Percentiles rank a stretch among this genome's conserved stretches.
These are phyloP conservation scores for Trichomonas tenax DNA, from an alignment of 208 protist genomes.

Conservation along the genomic window DNA sequence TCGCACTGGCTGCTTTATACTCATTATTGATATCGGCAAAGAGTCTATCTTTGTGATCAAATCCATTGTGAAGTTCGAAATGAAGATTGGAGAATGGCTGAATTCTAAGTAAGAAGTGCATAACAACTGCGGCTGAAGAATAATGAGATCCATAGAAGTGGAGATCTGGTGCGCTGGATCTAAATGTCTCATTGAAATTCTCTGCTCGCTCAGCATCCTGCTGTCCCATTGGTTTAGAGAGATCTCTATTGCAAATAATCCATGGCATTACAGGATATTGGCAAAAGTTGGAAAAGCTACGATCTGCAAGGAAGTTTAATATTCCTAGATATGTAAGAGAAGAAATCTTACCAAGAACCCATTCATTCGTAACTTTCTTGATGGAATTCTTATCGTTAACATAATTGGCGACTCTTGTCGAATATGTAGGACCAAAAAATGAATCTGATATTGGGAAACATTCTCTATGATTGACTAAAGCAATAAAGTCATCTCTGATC, in stretches of 20 bases:
- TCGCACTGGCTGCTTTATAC: neutral
- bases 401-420: neutral
- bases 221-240: neutral
- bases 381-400: neutral
- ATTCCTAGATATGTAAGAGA: neutral
- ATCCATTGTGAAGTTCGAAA: neutral
- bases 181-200: neutral
- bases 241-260: neutral
- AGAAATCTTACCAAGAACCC: neutral
- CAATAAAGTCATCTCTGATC: neutral
- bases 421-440: neutral
- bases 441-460: neutral
- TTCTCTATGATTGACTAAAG: neutral
- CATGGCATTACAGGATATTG: constrained; percentile 19
- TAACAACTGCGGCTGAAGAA: neutral
- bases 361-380: neutral
- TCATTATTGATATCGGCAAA: neutral
- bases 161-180: neutral
- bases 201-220: neutral
- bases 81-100: neutral
- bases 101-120: neutral
- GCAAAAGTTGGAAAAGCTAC: neutral
- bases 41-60: neutral
- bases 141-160: neutral
- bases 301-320: neutral